Base-by-base conservation (phyloP, 345 rosid genomes). In the Passiflora organensis region DNA sequence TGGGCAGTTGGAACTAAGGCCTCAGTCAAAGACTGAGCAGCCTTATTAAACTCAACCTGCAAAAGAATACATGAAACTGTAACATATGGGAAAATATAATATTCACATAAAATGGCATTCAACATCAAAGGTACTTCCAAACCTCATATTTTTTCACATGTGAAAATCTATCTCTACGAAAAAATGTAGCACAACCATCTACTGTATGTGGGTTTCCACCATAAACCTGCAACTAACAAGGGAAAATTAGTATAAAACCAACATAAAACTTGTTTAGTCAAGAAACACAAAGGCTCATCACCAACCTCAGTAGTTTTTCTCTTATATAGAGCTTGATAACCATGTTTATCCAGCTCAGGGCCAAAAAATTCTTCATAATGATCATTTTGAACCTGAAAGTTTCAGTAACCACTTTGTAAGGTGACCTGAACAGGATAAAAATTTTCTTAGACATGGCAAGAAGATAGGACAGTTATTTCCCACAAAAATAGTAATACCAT, bases 91-190 rank as follows among this genome's bases (percentile, higher is more conserved):
- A 32, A 13, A 43, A 37, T 6, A 9, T 2, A 37, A 13, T 37
- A 37, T 20, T 21, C 13, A 21, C 13, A 5, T 16, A 48, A 17
- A n/a, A n/a, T 43, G 32, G 68, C 51, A 20, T 19, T 9, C 34
- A 12, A 22, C 47, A 50, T 11, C 18, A 24, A 42, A 62, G 66
- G 55, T 20, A 32, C 49, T 51, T 61, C 23, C 76, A 38, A 43
- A 89, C 99, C 95, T 93, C 97, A 24, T 93, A 93, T 87, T 93
- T 89, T 65, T 89, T 93, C 53, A 93, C 97, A 72, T 89, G 95
- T 32, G 95, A 78, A 76, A 93, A 93, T 66, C 95, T 84, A 58
- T 89, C 95, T 69, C 91, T 80, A 48, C 97, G 83, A 60, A 84
- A 93, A 71, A 89, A 87, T 12, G 95, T 93, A 57, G 99, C 99